These are phyloP conservation scores for Dillenia turbinata DNA, from an alignment of 164 flowering plant species.

Conservation along the genomic window DNA sequence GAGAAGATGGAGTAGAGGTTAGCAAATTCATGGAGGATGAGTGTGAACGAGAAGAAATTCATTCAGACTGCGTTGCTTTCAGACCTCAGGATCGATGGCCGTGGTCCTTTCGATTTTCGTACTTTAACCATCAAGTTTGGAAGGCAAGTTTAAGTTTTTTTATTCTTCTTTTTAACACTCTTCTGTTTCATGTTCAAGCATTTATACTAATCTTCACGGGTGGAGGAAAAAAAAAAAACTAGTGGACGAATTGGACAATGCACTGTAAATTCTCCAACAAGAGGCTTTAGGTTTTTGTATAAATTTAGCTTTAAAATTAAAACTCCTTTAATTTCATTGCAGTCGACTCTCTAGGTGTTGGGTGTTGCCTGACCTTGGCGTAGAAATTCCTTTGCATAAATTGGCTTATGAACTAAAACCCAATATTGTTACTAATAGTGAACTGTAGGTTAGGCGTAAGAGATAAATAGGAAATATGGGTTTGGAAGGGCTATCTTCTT, in stretches of 20 bases:
- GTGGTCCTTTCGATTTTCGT: constrained; percentile 76
- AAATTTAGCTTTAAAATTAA: no score
- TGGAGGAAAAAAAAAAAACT: neutral
- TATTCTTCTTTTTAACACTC: neutral
- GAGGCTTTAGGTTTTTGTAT: no score
- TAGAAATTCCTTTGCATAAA: no score
- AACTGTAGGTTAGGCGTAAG: no score
- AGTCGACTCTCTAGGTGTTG: no score
- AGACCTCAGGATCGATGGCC: constrained; percentile 79
- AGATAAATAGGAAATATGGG: no score
- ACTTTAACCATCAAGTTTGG: constrained; percentile 65
- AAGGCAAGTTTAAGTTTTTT: constrained; percentile 33
- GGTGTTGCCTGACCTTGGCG: no score
- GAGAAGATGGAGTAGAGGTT: constrained; percentile 73
- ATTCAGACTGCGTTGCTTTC: constrained; percentile 71
- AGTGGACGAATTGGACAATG: neutral
- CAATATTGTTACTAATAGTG: no score
- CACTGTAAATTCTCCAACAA: neutral
- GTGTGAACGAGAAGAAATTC: constrained; percentile 83
- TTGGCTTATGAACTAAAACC: no score
- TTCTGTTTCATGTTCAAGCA: neutral
- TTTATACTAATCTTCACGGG: neutral
- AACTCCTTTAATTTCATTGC: no score
- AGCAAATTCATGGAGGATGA: constrained; percentile 65
- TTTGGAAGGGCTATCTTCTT: no score